These are phyloP conservation scores for Podospora comata DNA, from an alignment of 495 filamentous ascomycete species.

Conservation along the genomic window DNA sequence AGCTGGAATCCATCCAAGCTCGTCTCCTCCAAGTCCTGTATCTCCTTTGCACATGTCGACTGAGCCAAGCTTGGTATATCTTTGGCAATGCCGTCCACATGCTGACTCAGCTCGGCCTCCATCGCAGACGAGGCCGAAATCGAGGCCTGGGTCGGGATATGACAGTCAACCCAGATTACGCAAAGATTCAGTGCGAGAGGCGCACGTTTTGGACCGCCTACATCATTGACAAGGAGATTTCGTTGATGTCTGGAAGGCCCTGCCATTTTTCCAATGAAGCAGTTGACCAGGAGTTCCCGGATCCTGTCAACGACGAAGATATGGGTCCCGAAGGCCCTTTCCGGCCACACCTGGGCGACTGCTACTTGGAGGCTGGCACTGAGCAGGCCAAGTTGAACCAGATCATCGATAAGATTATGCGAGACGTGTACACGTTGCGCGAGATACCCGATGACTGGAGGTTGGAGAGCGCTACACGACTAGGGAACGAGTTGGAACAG, in stretches of 20 bases:
- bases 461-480: constrained; percentile 37
- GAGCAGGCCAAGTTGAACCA: constrained; percentile 38
- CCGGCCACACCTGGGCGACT: constrained; percentile 22
- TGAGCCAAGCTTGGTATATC: constrained; percentile 27
- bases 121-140: constrained; percentile 27
- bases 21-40: constrained; percentile 30
- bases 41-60: constrained; percentile 27
- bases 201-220: constrained; percentile 58
- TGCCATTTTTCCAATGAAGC: constrained; percentile 52
- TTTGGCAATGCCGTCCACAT: constrained; percentile 30
- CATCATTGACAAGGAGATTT: constrained; percentile 57
- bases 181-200: constrained; percentile 39
- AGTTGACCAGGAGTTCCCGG: constrained; percentile 53
- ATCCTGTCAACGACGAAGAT: constrained; percentile 53
- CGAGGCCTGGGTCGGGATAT: constrained; percentile 21
- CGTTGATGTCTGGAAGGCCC: constrained; percentile 53
- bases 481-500: constrained; percentile 35
- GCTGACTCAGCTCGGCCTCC: constrained; percentile 30
- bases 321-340: constrained; percentile 38
- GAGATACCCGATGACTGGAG: constrained; percentile 40
- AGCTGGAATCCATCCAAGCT: constrained; percentile 26
- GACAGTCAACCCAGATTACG: constrained; percentile 19
- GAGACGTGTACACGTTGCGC: constrained; percentile 49
- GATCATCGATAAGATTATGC: constrained; percentile 41
- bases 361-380: constrained; percentile 50